Base-by-base conservation (phyloP, 2,329 filamentous ascomycete species). In the Pseudocercospora fuligena region DNA sequence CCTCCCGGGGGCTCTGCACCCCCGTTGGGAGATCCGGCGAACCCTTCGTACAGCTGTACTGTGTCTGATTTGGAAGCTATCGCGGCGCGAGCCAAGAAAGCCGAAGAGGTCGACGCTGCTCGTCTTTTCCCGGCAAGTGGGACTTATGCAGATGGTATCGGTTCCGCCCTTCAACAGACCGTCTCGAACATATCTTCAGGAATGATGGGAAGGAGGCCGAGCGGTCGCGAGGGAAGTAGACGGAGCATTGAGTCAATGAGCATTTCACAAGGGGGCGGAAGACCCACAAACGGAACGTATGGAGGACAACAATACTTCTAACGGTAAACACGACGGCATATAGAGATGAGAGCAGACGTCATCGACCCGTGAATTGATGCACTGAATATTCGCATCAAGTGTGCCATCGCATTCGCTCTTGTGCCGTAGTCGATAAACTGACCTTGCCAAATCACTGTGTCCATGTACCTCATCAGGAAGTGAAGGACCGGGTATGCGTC, bases 1-100 rank as follows among this genome's bases (percentile, higher is more conserved):
- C 89, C 83, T 14, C 93, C 94, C 61, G 93, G 90, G 47, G 92
- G 90, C 61, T 58, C 58, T 27, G 1, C 82, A 97, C 68, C 92
- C 92, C 80, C 92, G 90, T 86, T 92, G 11, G 87, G 84, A 47
- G 83, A 83, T 19, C 78, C 79, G 47, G 80, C 81, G 27, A 94
- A 95, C 79, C 93, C 93, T 1, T 82, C 87, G 1, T 97, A 94
- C 82, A 90, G 27, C 54, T 46, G 33, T 33, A 29, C 54, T 14
- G 56, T 65, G 14, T 49, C 59, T 11, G 60, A 71, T 54, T 31
- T 56, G 46, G 68, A 66, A 43, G 70, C 68, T 9, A 57, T 61
- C 5, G 64, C 53, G 12, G 57, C 60, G n/a, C 36, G 66, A 29
- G 65, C 61, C n/a, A 59, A n/a, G 19, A 46, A 65, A 40, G 59